Conservation (phyloP, 257 asterid species). For the Nicotiana otophora region DNA sequence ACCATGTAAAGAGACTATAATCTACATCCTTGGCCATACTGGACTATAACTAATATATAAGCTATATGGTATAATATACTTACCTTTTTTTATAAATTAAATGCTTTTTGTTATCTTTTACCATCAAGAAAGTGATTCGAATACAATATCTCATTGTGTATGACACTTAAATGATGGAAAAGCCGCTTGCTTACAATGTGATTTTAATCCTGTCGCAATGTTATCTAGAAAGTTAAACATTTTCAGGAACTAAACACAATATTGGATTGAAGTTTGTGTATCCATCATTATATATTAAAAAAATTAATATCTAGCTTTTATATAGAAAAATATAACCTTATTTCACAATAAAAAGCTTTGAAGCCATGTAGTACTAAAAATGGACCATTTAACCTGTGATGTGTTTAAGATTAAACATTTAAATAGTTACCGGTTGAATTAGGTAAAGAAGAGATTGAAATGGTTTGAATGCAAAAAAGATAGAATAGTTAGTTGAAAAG, state of each 20-base stretch:
- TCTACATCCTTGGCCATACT: neutral
- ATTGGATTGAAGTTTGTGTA: neutral
- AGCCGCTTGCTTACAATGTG: no score
- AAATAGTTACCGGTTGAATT: neutral
- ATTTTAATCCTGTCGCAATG: neutral
- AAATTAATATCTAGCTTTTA: no score
- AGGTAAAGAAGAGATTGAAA: neutral
- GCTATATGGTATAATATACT: neutral
- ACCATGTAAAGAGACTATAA: neutral
- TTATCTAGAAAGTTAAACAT: no score
- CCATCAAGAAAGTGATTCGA: neutral
- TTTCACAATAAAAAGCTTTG: neutral
- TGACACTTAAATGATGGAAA: no score
- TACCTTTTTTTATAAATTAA: no score
- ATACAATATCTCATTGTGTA: no score
- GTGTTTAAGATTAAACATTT: neutral
- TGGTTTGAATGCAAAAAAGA: neutral
- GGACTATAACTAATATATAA: neutral
- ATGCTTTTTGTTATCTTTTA: neutral
- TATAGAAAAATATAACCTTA: neutral
- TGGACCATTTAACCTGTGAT: neutral
- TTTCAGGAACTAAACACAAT: no score
- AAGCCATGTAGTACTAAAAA: neutral
- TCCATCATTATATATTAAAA: neutral
- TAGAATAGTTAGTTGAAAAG: neutral